Base-by-base conservation (phyloP, 2,329 filamentous ascomycete species). In the Moelleriella libera region DNA sequence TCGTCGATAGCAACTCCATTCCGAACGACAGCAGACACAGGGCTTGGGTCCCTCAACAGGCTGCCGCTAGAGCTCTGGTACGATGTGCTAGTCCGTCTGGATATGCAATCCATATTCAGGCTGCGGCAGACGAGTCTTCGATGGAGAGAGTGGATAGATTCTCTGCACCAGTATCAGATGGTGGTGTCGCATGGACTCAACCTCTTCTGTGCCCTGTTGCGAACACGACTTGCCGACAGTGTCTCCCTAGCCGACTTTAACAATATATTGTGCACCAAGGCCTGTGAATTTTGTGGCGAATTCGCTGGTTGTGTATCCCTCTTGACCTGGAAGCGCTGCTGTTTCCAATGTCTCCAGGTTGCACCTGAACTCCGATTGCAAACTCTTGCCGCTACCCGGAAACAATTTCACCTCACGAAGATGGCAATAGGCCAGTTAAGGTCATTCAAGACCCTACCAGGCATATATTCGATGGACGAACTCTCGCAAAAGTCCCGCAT, bases 21-120 rank as follows among this genome's bases (percentile, higher is more conserved):
- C 34, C 8, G 8, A 37, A 37, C 8, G 8, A 8, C 34, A 51
- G 49, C 55, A 10, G 40, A 52, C 21, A 48, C 41, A n/a, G 49
- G 53, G 49, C 52, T 60, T 43, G 55, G 57, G 45, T 50, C 52
- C 12, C 52, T 65, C 47, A 50, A 57, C 51, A 52, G 49, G 40
- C 55, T 64, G 45, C 60, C 62, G 11, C 55, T 55, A 12, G 60
- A 64, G 47, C 56, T 65, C 50, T 52, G 60, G 48, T 43, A 58
- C 45, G 45, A 60, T n/a, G 45, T 60, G 0, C 48, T 61, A 9
- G 45, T 58, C 21, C 50, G 46, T 43, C 47, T 62, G 7, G 63
- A 66, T 44, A 57, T 66, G 29, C 14, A 48, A n/a, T 60, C 60
- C 29, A 5, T 65, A 14, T 61, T 64, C 45, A 50, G 48, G 0